phyloP scores from a whole-genome alignment of 2,329 filamentous ascomycete genomes.

The Phialophora verrucosa region DNA sequence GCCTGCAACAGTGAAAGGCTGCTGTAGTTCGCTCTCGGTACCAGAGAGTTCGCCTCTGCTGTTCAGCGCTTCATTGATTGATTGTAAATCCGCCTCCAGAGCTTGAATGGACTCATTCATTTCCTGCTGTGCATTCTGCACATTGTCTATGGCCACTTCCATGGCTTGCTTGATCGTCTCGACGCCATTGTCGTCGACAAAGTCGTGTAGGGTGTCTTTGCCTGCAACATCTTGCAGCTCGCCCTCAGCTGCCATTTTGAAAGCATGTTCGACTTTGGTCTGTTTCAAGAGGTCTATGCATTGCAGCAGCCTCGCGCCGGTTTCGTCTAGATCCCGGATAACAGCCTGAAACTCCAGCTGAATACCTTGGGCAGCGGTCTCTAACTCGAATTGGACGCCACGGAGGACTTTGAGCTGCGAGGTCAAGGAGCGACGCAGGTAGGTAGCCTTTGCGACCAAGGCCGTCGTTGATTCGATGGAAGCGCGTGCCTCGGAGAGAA shows the following conservation, averaged over 20 bases:
- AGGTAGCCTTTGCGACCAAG: conserved; percentile 71
- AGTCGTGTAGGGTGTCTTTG: conserved; percentile 66
- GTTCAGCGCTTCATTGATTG: conserved; percentile 64
- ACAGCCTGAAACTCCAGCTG: conserved; percentile 55
- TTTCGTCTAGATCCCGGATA: conserved; percentile 63
- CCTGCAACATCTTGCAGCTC: conserved; percentile 38
- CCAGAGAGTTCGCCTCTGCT: conserved; percentile 33
- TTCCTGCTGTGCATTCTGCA: conserved; percentile 64
- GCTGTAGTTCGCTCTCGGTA: conserved; percentile 43
- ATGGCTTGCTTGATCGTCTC: conserved; percentile 63
- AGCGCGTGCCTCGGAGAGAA: conserved; percentile 75
- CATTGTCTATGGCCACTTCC: conserved; percentile 65
- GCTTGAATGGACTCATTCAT: conserved; percentile 61
- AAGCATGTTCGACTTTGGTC: conserved; percentile 63
- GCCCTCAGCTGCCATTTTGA: conserved; percentile 46
- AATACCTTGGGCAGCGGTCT: conserved; percentile 50
- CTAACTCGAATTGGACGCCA: conserved; percentile 51
- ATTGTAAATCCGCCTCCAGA: conserved; percentile 75
- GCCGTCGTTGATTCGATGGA: conserved; percentile 80
- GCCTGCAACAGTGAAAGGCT: conserved; percentile 54
- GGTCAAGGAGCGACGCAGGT: conserved; percentile 67
- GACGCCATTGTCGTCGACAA: conserved; percentile 68
- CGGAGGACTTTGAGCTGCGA: conserved; percentile 54
- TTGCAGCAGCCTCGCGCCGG: conserved; percentile 61
- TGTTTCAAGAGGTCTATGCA: conserved; percentile 62